These are phyloP conservation scores for Aegilops bicornis DNA, from an alignment of 176 grass and related monocot species.

Conservation along the genomic window DNA sequence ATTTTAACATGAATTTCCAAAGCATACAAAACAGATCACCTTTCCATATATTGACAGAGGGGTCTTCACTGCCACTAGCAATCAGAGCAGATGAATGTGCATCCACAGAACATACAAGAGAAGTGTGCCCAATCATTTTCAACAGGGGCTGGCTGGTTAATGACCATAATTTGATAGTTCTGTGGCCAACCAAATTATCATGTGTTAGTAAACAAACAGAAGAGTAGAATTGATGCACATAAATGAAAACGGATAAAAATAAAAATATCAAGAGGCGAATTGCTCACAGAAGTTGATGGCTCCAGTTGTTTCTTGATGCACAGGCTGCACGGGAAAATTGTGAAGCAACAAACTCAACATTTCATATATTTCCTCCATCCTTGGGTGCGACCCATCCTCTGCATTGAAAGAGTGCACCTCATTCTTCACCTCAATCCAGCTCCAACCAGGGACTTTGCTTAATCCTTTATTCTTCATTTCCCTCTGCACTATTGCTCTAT, in stretches of 20 bases:
- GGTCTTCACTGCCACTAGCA: conserved; percentile 94
- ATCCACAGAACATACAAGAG: conserved; percentile 93
- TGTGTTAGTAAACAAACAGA: background rate
- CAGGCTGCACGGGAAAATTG: background rate
- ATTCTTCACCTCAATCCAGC: conserved; percentile 73
- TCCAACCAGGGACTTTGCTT: conserved; percentile 74
- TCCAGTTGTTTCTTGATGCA: background rate
- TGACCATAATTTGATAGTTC: conserved; percentile 81
- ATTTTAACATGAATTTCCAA: conserved; percentile 4
- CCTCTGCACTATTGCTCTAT: conserved; percentile 56
- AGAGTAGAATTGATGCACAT: background rate
- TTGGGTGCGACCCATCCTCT: conserved; percentile 53
- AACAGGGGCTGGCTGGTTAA: conserved; percentile 81
- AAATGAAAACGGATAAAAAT: background rate
- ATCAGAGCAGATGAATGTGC: conserved; percentile 79
- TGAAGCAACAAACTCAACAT: conserved; percentile 41
- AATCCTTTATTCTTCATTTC: conserved; percentile 61
- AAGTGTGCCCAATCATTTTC: conserved; percentile 92
- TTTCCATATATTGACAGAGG: conserved; percentile 37
- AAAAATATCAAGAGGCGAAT: background rate
- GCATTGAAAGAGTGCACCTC: conserved; percentile 69
- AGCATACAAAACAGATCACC: conserved; percentile 49
- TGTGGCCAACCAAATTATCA: conserved; percentile 33
- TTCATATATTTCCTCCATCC: conserved; percentile 44
- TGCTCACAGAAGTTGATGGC: background rate